Base-by-base conservation (phyloP, 1,139 yeast genomes). In the Magnusiomyces clavatus region DNA sequence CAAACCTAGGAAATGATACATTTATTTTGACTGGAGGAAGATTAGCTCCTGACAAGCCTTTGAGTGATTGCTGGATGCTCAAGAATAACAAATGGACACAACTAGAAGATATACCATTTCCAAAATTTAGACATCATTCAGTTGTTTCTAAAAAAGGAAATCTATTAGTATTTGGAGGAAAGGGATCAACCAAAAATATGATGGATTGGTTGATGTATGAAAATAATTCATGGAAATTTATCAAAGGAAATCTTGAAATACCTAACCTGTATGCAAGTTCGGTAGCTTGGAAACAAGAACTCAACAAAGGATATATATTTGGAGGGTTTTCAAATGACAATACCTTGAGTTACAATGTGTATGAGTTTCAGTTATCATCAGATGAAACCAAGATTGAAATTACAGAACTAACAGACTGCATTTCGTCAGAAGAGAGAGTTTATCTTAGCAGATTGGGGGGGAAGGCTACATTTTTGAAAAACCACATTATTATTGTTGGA, bases 21-120 rank as follows among this genome's bases (percentile, higher is more conserved):
- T 56, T 69, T 0, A 54, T 82, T 2, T 57, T 84, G n/a, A 69
- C 79, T 34, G 95, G 94, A 2, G 95, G 95, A 2, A 73, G 95
- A 56, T 70, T 77, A 2, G 74, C 81, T 6, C 95, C 95, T 0
- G 75, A 77, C 1, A 64, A 66, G 10, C 68, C 71, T 0, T 64
- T 78, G 41, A 47, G 59, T 2, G 82, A 77, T 50, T 64, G 70
- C 43, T 77, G 78, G 78, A 14, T 65, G 1, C 50, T 67, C 2
- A 38, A 48, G 14, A 43, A 53, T 24, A 49, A 58, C 39, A 43
- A 55, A 37, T 77, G 85, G 83, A 46, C 48, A 2, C 51, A 58
- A 49, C 46, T 72, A 47, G 70, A 61, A 3, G 65, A 70, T 20
- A 56, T 83, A 39, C 77, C 79, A 0, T 57, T 60, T 1, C 67